Evolutionary conservation across 495 filamentous ascomycete genomes (phyloP).

Genomic region (Hyaloscypha bicolor): DNA sequence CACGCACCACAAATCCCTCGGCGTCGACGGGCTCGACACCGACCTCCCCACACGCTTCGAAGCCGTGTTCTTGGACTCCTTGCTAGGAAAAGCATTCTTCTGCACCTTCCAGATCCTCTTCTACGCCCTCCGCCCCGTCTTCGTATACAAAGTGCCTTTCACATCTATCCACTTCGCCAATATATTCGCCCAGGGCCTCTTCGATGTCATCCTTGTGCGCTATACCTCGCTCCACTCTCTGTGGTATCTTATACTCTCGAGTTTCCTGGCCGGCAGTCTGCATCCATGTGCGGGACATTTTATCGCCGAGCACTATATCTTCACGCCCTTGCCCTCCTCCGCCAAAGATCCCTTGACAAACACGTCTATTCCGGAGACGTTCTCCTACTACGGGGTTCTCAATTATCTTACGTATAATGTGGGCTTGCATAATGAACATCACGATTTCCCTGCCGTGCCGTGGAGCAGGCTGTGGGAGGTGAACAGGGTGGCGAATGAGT

Average conservation of each 20-base stretch:
- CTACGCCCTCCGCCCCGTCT: conserved; percentile 98
- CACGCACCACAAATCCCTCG: conserved; percentile 98
- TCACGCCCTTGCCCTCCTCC: conserved; percentile 64
- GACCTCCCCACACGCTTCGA: conserved; percentile 93
- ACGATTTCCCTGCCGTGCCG: conserved; percentile 96
- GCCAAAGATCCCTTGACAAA: conserved; percentile 61
- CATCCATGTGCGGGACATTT: conserved; percentile 98
- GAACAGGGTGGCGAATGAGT: conserved; percentile 82
- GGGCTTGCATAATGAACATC: conserved; percentile 96
- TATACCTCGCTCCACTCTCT: conserved; percentile 60
- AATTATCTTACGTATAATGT: conserved; percentile 97
- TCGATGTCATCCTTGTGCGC: conserved; percentile 72
- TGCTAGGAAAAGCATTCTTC: conserved; percentile 98
- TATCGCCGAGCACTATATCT: conserved; percentile 99
- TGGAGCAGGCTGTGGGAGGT: conserved; percentile 83
- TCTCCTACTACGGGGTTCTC: conserved; percentile 91
- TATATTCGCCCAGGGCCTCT: conserved; percentile 70
- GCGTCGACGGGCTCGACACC: conserved; percentile 93
- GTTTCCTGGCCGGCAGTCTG: conserved; percentile 90
- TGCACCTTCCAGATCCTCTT: conserved; percentile 99
- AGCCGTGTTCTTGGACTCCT: conserved; percentile 91
- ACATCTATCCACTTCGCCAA: conserved; percentile 86
- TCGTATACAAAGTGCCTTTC: conserved; percentile 86
- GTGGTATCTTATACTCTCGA: conserved; percentile 79
- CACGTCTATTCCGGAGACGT: conserved; percentile 85